A percentile compares a stretch with the other conserved stretches of the same genome.
These are phyloP conservation scores for Aspergillus sp. DNA, from an alignment of 2,329 filamentous ascomycete genomes.

Conservation along the genomic window DNA sequence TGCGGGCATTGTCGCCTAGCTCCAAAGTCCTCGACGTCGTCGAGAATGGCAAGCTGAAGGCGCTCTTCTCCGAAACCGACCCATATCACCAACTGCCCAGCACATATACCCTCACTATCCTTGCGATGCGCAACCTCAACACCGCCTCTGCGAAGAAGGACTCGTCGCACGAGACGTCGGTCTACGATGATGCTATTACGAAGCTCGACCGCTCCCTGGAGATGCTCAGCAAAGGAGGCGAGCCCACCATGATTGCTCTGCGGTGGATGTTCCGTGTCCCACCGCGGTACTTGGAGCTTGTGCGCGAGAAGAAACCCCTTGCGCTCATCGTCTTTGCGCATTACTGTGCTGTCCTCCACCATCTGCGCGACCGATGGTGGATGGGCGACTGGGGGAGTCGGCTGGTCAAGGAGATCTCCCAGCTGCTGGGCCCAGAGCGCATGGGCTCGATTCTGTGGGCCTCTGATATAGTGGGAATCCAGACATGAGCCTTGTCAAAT, in stretches of 20 bases:
- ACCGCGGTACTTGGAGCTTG: neutral
- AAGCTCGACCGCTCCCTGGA: constrained; percentile 3
- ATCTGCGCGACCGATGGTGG: constrained; percentile 14
- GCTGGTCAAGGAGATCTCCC: constrained; percentile 10
- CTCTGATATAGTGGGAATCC: constrained; percentile 1
- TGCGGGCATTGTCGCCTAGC: neutral
- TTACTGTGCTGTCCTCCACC: constrained; percentile 12
- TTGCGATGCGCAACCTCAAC: constrained; percentile 7
- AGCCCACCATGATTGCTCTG: constrained; percentile 4
- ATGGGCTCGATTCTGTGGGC: constrained; percentile 1
- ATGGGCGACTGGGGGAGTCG: constrained; percentile 6
- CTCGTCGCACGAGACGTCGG: neutral
- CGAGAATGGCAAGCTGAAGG: neutral
- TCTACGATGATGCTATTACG: constrained; percentile 8
- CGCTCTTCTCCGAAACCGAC: neutral
- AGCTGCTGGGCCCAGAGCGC: constrained; percentile 15
- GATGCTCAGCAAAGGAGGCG: constrained; percentile 10
- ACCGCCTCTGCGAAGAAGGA: neutral
- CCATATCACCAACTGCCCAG: constrained; percentile 4
- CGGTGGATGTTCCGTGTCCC: constrained; percentile 10
- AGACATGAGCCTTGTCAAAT: neutral
- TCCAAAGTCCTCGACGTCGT: neutral
- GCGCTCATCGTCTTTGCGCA: constrained; percentile 12
- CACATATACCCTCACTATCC: constrained; percentile 10
- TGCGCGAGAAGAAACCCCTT: constrained; percentile 1